Conservation (phyloP, 306 rosid genomes). For the Cucurbita pepo region DNA sequence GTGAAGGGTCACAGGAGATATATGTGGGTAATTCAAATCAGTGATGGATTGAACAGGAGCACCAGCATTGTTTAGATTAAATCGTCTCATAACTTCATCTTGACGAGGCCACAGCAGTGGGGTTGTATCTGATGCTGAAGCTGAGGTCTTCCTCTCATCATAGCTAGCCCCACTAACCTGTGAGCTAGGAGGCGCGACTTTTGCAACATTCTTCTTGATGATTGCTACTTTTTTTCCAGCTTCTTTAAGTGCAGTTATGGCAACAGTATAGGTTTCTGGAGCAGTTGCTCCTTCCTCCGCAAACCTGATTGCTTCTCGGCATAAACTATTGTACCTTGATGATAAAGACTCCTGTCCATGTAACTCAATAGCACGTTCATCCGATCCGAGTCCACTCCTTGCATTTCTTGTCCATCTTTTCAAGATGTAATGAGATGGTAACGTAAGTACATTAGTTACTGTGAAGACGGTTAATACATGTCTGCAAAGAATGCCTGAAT, state of each 20-base stretch:
- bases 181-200: conserved; percentile 48
- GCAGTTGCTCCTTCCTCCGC: conserved; percentile 83
- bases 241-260: conserved; percentile 57
- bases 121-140: conserved; percentile 42
- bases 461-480: conserved; percentile 85
- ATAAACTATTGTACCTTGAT: conserved; percentile 47
- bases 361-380: conserved; percentile 43
- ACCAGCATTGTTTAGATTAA: conserved; percentile 70
- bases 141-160: conserved; percentile 45
- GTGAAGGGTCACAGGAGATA: conserved; percentile 80
- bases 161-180: conserved; percentile 33
- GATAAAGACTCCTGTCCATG: conserved; percentile 53
- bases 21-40: conserved; percentile 74
- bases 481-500: conserved; percentile 81
- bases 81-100: conserved; percentile 53
- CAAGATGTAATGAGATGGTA: conserved; percentile 73
- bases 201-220: conserved; percentile 52
- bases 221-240: conserved; percentile 54
- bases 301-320: conserved; percentile 69
- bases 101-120: conserved; percentile 84
- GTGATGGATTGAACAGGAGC: conserved; percentile 44
- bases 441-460: conserved; percentile 66
- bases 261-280: conserved; percentile 59
- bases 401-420: conserved; percentile 94
- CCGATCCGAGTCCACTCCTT: conserved; percentile 35